Base-by-base conservation (phyloP, 306 rosid genomes). In the Quercus rubra region DNA sequence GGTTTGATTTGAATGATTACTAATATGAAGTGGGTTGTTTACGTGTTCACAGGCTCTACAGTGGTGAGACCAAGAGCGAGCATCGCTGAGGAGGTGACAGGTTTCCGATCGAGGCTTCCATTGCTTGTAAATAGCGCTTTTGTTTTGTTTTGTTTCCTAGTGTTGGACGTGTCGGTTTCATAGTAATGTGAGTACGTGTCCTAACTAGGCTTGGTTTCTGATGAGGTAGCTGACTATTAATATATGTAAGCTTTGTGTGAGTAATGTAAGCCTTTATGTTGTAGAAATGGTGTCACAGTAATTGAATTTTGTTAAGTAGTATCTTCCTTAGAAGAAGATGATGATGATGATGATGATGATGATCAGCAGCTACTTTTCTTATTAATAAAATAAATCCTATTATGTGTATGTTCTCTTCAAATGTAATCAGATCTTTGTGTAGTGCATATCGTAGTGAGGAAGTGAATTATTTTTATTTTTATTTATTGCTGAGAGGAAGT, bases 21-120 rank as follows among this genome's bases (percentile, higher is more conserved):
- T 79, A 25, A 28, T n/a, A 79, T 76, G 61, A 74, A 33, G 6
- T 25, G 5, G 74, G 75, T 18, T 41, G 17, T 78, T 66, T 30
- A 55, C 81, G 79, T 73, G 75, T 78, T 88, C 4, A 75, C 84
- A 96, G 99, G 99, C 89, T 96, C 28, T 96, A 93, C 89, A 93
- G 98, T 19, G 90, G 88, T 0, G 96, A 88, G 11, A 88, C 88
- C 27, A 88, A 91, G 82, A 96, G 96, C 92, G 79, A 86, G 74
- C 98, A 94, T 73, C 98, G 91, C 46, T 92, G 82, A 84, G 73
- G 30, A 69, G 23, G 74, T 3, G 57, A 46, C 1, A 1, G 51
- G 41, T 35, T 15, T 6, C 35, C 8, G 64, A 3, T 25, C 10
- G 1, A 54, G 51, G 61, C 27, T 54, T 19, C 23, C 19, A 17